Evolutionary conservation across 768 basidiomycete species (phyloP).

Genomic region (Boletus insuetus): DNA sequence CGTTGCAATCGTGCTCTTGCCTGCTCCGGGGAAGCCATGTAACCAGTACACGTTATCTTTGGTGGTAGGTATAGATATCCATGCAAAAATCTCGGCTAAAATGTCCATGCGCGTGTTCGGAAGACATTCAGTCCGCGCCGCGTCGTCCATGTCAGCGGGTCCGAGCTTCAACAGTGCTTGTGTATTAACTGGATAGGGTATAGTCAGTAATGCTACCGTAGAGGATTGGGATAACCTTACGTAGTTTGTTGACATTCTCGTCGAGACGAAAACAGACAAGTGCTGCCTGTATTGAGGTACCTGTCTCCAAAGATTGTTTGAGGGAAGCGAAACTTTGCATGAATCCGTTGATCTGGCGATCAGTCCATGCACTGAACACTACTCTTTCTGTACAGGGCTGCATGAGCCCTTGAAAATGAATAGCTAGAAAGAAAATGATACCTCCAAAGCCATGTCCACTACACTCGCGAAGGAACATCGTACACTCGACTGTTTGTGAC

Average conservation of each 20-base stretch:
- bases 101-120: constrained; percentile 32
- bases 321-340: constrained; percentile 20
- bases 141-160: constrained; percentile 31
- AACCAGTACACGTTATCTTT: constrained; percentile 32
- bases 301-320: constrained; percentile 26
- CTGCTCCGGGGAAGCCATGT: constrained; percentile 35
- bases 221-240: constrained; percentile 12
- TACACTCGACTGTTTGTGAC: constrained; percentile 36
- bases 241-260: constrained; percentile 24
- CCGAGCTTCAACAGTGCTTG: constrained; percentile 26
- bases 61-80: constrained; percentile 20
- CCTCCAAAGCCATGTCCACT: constrained; percentile 34
- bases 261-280: constrained; percentile 31
- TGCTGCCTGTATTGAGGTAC: constrained; percentile 21
- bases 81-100: constrained; percentile 24
- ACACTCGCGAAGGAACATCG: constrained; percentile 36
- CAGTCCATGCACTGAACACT: constrained; percentile 15
- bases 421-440: constrained; percentile 3
- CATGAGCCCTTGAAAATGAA: constrained; percentile 5
- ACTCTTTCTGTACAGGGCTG: constrained; percentile 13
- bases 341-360: constrained; percentile 22
- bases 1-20: constrained; percentile 37
- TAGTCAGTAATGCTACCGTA: not conserved
- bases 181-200: constrained; percentile 7
- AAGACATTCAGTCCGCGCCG: constrained; percentile 26